Percentiles rank a stretch among this genome's conserved stretches.
Evolutionary conservation across 164 flowering plant genomes (phyloP).

Genomic region (Magnolia officinalis): DNA sequence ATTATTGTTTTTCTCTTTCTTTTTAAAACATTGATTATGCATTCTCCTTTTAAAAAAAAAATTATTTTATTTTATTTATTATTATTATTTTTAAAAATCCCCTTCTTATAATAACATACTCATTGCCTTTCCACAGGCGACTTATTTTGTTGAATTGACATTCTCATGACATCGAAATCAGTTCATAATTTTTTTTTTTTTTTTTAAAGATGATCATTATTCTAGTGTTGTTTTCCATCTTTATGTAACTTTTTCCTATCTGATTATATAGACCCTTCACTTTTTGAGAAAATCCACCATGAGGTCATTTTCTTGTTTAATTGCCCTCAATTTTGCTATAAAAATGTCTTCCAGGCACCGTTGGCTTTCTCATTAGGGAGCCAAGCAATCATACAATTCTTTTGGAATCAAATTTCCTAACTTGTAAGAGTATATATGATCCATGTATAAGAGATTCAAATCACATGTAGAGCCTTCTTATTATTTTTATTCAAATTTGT

Average conservation of each 20-base stretch:
- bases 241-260: neutral
- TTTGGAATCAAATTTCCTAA: neutral
- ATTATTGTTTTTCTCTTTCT: too few relatives aligned
- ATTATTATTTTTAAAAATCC: too few relatives aligned
- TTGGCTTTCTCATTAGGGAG: neutral
- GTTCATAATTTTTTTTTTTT: too few relatives aligned
- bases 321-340: neutral
- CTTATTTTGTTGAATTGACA: too few relatives aligned
- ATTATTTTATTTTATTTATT: too few relatives aligned
- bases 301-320: neutral
- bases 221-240: neutral
- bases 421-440: neutral
- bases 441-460: neutral
- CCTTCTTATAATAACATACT: too few relatives aligned
- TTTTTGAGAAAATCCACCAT: neutral
- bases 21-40: too few relatives aligned
- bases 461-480: neutral
- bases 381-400: slow-evolving; percentile 1
- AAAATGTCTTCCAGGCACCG: neutral
- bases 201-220: neutral
- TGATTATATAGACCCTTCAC: too few relatives aligned
- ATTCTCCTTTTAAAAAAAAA: too few relatives aligned
- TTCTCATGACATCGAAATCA: too few relatives aligned
- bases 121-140: too few relatives aligned
- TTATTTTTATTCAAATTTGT: neutral